Base-by-base conservation (phyloP, 2,329 filamentous ascomycete species). In the Ophiostoma sp. region DNA sequence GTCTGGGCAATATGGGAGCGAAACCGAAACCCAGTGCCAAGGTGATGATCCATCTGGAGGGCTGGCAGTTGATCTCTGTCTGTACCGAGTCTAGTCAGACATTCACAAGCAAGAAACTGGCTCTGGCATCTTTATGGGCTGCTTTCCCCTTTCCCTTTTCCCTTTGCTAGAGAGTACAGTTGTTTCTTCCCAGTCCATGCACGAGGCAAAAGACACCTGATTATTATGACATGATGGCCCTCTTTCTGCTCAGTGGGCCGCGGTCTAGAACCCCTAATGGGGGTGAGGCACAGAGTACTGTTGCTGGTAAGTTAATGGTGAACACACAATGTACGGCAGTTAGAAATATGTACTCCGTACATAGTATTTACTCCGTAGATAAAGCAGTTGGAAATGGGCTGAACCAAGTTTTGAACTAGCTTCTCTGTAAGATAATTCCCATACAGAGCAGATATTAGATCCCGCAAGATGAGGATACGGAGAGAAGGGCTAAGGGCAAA, bases 211-310 rank as follows among this genome's bases (percentile, higher is more conserved):
- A 41, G 52, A 67, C 69, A 70, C 62, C 69, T 72, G 71, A 72
- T 72, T 69, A 72, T 72, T 69, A 68, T 72, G 71, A 72, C 69
- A 70, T 69, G 69, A 70, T 72, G 41, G 39, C 52, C 35, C 35
- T 69, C 66, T 44, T 48, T 62, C n/a, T 44, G 17, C 8, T 54
- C 70, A 67, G 33, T 20, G 33, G 52, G 52, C 52, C 52, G 6
- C 23, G 52, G 52, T 57, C 52, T 57, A 57, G 52, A 57, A 64
- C 60, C 27, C 20, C 27, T 60, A 8, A 27, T 15, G 54, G 54
- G 23, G 54, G n/a, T 60, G 20, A 60, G n/a, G 27, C 44, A 48
- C 27, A 31, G 27, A 31, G 27, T 31, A 31, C 27, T 31, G 27
- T 31, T 31, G 27, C 1, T 31, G 27, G 27, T 31, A 31, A 31